Evolutionary conservation across 805 yeast genomes (phyloP), one percentile per base, ranked within the genome.

Genomic region (Wickerhamomyces hampshirensis): DNA sequence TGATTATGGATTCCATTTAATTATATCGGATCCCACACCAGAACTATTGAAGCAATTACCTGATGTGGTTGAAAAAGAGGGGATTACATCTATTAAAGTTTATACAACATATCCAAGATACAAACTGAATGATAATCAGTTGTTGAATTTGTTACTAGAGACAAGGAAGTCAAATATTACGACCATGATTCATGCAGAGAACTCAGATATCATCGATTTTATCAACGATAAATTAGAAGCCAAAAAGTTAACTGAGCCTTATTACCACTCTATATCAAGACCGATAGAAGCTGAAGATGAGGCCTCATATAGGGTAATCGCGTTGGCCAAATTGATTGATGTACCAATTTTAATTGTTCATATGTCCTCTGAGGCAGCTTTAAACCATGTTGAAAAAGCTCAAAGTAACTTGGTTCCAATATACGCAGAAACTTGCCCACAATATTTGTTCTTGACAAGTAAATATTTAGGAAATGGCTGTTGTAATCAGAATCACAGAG

Each of bases 101-200:
- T 71, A 68, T 51, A 70, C 69, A 44, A 66, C 75, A 4, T 71
- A 70, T 45, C 69, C 68, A 19, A 58, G 62, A 15, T 57, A 63
- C 39, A 66, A 63, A 40, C 51, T 70, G 18, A 52, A 53, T 21
- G 76, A 70, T 40, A 53, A 58, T 14, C 66, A 68, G 37, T 42
- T 70, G 18, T 42, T 70, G 49, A 60, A 59, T 13, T 59, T 66
- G 5, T 42, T 71, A 43, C 46, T 59, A 13, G 62, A 60, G 16
- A 64, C 66, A 7, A 57, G 74, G 28, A 58, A 60, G 33, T 46
- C 63, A 23, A 63, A 66, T 8, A 60, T 70, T 46, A 70, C 75
- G 5, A 65, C 70, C 1, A 68, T 70, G 72, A 62, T 69, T 18
- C 76, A 70, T 44, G 75, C 76, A 12, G 76, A 70, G 44, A 69